phyloP scores from a whole-genome alignment of 345 rosid genomes.

The Mercurialis annua region DNA sequence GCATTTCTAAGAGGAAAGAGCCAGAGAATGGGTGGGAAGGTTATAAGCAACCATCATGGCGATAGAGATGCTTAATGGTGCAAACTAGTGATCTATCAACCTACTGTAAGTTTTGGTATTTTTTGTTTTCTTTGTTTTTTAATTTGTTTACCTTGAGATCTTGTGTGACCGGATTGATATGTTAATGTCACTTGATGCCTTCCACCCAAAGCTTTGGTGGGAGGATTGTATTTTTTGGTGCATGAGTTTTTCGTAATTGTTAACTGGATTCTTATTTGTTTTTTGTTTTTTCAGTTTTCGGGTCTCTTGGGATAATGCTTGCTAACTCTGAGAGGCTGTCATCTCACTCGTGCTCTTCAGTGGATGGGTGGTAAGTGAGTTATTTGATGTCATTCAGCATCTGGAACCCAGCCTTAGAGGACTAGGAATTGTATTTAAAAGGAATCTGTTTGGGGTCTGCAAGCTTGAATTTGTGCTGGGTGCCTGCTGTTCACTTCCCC shows the following conservation, averaged over 20 bases:
- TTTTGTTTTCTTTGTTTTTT: neutral
- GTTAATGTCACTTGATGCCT: too few species aligned
- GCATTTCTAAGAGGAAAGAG: constrained; percentile 66
- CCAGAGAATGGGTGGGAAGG: constrained; percentile 94
- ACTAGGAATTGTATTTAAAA: constrained; percentile 30
- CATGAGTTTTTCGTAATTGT: neutral
- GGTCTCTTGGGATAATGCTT: constrained; percentile 33
- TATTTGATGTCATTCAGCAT: constrained; percentile 42
- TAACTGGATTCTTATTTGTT: neutral
- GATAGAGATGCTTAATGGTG: constrained; percentile 36
- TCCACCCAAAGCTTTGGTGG: too few species aligned
- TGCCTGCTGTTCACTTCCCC: constrained; percentile 38
- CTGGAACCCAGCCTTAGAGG: constrained; percentile 33
- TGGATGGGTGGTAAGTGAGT: constrained; percentile 59
- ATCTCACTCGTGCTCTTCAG: constrained; percentile 34
- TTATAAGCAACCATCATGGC: constrained; percentile 74
- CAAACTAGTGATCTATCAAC: constrained; percentile 11
- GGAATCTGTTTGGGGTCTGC: constrained; percentile 26
- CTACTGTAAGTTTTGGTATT: constrained; percentile 40
- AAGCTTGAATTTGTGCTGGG: constrained; percentile 39
- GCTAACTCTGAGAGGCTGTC: constrained; percentile 36
- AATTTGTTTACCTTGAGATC: neutral
- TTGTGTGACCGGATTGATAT: neutral
- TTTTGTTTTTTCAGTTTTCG: constrained; percentile 18
- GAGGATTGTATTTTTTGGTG: too few species aligned